phyloP scores from a whole-genome alignment of 1,284 basidiomycete genomes.

The Mycena citricolor region DNA sequence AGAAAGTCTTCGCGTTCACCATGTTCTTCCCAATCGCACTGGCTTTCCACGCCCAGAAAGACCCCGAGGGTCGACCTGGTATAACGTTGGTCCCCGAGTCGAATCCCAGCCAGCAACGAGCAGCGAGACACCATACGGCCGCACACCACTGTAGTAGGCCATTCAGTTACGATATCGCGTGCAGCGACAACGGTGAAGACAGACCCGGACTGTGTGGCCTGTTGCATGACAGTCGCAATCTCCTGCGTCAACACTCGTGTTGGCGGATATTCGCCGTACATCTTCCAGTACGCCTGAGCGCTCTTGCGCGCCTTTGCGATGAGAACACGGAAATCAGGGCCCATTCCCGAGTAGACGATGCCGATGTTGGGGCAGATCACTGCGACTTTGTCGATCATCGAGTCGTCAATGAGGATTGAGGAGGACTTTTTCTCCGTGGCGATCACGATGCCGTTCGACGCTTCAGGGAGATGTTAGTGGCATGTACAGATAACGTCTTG shows the following conservation, averaged over 20 bases:
- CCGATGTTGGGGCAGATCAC: slow-evolving; percentile 98
- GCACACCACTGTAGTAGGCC: slow-evolving; percentile 87
- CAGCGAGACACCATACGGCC: slow-evolving; percentile 96
- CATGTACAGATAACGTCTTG: slow-evolving; percentile 12
- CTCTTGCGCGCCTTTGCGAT: slow-evolving; percentile 95
- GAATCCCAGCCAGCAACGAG: slow-evolving; percentile 96
- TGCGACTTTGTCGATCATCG: slow-evolving; percentile 95
- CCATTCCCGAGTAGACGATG: slow-evolving; percentile 99
- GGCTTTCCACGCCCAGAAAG: slow-evolving; percentile 99
- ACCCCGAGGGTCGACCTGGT: slow-evolving; percentile 98
- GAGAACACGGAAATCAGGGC: slow-evolving; percentile 95
- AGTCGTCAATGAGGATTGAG: slow-evolving; percentile 96
- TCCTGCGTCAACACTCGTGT: slow-evolving; percentile 96
- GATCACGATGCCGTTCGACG: slow-evolving; percentile 98
- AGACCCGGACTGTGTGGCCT: slow-evolving; percentile 97
- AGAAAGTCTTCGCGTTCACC: slow-evolving; percentile 98
- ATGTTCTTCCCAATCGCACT: slow-evolving; percentile 99
- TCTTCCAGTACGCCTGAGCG: slow-evolving; percentile 99
- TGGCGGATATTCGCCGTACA: slow-evolving; percentile 98
- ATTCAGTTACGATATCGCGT: slow-evolving; percentile 18
- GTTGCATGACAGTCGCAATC: slow-evolving; percentile 97
- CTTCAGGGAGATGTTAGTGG: slow-evolving; percentile 43
- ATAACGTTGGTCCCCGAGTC: slow-evolving; percentile 89
- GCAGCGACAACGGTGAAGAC: slow-evolving; percentile 29
- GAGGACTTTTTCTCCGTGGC: slow-evolving; percentile 99